Evolutionary conservation across 345 rosid species (phyloP).

Genomic region (Eucalyptus sideroxylon): DNA sequence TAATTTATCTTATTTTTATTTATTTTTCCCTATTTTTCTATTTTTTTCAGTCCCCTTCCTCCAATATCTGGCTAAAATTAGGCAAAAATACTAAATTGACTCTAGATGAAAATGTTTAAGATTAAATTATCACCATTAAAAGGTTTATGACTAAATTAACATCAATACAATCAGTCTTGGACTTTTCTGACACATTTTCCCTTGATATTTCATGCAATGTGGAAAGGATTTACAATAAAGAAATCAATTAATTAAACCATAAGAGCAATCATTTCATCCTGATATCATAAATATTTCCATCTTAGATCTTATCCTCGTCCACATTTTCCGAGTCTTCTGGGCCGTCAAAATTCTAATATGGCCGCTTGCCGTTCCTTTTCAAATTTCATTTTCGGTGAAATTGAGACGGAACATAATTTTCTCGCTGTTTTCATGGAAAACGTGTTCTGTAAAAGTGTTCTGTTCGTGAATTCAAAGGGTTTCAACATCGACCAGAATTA

Average conservation of each 20-base stretch:
- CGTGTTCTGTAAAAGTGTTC: neutral
- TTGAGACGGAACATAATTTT: neutral
- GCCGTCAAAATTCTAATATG: neutral
- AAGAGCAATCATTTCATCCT: neutral
- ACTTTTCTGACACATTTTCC: too few species aligned
- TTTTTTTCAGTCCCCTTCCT: neutral
- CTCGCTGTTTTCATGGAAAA: neutral
- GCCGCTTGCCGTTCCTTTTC: neutral
- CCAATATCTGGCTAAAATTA: neutral
- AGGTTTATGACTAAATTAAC: fast-evolving
- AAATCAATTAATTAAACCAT: too few species aligned
- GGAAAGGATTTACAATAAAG: neutral
- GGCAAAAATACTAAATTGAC: neutral
- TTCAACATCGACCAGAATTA: neutral
- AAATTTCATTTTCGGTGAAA: neutral
- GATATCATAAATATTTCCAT: neutral
- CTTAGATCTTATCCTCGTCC: neutral
- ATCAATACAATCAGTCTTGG: fast-evolving
- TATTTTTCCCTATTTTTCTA: too few species aligned
- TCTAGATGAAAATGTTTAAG: neutral
- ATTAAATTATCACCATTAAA: too few species aligned
- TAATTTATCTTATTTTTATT: too few species aligned
- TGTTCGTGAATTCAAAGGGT: neutral
- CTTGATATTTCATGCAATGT: neutral
- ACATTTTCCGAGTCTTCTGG: neutral